Percentiles rank a stretch among this genome's conserved stretches.
Conservation (phyloP, 208 protist genomes). For the Phytomonas francai region DNA sequence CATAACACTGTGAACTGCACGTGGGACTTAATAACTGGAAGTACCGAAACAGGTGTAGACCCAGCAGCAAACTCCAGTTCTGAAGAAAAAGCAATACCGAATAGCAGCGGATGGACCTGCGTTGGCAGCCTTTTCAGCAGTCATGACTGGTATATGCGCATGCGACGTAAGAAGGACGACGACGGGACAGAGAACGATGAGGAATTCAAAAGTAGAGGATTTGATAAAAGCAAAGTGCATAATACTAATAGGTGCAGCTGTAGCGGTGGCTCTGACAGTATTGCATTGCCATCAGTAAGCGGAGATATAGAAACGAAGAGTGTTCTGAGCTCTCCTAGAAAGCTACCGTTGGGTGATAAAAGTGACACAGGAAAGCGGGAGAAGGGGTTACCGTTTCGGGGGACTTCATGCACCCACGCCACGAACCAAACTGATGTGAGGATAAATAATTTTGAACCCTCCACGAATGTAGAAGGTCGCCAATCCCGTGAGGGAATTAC, state of each 20-base stretch:
- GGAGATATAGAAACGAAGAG: neutral
- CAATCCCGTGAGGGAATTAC: neutral
- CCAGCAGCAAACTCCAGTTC: neutral
- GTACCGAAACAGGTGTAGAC: neutral
- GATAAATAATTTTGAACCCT: neutral
- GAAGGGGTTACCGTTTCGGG: neutral
- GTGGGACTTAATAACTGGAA: conserved; percentile 3
- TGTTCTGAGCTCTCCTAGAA: neutral
- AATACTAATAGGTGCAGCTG: neutral
- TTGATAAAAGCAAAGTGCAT: neutral
- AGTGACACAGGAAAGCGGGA: neutral
- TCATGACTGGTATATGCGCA: conserved; percentile 59
- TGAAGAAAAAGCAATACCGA: neutral
- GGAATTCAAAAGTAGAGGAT: neutral
- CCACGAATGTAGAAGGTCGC: neutral
- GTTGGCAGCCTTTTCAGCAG: conserved; percentile 28
- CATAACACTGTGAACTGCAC: neutral
- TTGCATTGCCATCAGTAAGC: neutral
- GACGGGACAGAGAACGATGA: conserved; percentile 17
- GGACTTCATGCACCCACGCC: neutral
- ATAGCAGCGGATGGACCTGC: conserved; percentile 24
- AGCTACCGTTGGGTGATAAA: neutral
- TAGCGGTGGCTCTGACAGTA: neutral
- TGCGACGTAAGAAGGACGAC: conserved; percentile 33
- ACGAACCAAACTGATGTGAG: neutral